Percentiles rank a stretch among this genome's conserved stretches.
Conservation (phyloP, 768 basidiomycete genomes). For the Xerocomellus chrysenteron region DNA sequence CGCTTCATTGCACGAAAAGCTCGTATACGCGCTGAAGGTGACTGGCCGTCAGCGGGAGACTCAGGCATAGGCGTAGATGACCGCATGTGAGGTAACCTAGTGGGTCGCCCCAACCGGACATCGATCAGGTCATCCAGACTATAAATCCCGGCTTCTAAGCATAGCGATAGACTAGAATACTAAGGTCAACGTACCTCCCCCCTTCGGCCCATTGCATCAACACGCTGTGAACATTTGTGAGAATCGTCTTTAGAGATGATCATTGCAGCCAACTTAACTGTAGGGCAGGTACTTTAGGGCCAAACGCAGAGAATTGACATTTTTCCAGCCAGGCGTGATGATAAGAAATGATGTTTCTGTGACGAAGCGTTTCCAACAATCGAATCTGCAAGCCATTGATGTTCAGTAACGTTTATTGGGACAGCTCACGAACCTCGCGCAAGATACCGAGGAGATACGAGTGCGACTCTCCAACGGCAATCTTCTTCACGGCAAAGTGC, state of each 20-base stretch:
- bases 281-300: conserved; percentile 82
- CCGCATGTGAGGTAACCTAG: conserved; percentile 44
- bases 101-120: conserved; percentile 64
- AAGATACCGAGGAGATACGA: conserved; percentile 81
- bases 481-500: conserved; percentile 94
- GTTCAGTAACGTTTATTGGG: neutral
- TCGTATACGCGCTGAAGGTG: conserved; percentile 70
- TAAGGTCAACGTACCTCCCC: conserved; percentile 47
- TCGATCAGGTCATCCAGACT: conserved; percentile 87
- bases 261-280: conserved; percentile 52
- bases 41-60: conserved; percentile 41
- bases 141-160: neutral
- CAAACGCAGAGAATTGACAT: conserved; percentile 83
- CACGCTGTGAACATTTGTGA: conserved; percentile 45
- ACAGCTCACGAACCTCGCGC: conserved; percentile 53
- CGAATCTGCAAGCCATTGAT: conserved; percentile 52
- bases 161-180: neutral
- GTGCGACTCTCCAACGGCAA: conserved; percentile 90
- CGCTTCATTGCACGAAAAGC: conserved; percentile 71
- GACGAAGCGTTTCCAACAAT: conserved; percentile 79
- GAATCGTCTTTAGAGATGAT: neutral
- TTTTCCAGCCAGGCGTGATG: conserved; percentile 95
- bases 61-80: conserved; percentile 20
- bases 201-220: conserved; percentile 95
- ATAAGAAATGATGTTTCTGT: conserved; percentile 93